Conservation (phyloP, 768 basidiomycete species). For the Suillus lakei region DNA sequence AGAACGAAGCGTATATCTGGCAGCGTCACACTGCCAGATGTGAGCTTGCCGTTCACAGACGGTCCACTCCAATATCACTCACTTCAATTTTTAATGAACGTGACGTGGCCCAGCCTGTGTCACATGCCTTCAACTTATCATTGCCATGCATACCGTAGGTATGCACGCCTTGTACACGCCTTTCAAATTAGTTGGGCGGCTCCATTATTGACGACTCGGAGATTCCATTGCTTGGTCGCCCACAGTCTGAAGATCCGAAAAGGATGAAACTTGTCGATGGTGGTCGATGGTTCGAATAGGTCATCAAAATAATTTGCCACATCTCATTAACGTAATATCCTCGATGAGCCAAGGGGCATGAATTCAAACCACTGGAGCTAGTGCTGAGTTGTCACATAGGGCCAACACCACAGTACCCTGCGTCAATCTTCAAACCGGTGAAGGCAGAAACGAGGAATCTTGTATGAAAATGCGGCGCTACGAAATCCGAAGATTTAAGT, state of each 20-base stretch:
- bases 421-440: background rate
- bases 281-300: background rate
- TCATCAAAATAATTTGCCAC: background rate
- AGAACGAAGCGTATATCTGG: background rate
- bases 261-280: background rate
- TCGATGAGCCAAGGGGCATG: background rate
- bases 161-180: background rate
- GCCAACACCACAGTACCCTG: background rate
- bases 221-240: background rate
- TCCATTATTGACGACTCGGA: background rate
- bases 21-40: too few species aligned
- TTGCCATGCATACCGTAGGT: background rate
- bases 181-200: background rate
- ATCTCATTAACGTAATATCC: background rate
- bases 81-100: too few species aligned
- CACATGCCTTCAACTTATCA: background rate
- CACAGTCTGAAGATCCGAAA: background rate
- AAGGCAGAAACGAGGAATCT: background rate
- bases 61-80: background rate
- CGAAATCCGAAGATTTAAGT: background rate
- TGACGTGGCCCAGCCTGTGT: background rate
- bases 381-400: background rate
- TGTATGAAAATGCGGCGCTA: background rate
- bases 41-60: background rate
- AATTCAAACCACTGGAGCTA: background rate